Evolutionary conservation across 2,329 filamentous ascomycete genomes (phyloP).

Genomic region (Cryphonectria naterciae): DNA sequence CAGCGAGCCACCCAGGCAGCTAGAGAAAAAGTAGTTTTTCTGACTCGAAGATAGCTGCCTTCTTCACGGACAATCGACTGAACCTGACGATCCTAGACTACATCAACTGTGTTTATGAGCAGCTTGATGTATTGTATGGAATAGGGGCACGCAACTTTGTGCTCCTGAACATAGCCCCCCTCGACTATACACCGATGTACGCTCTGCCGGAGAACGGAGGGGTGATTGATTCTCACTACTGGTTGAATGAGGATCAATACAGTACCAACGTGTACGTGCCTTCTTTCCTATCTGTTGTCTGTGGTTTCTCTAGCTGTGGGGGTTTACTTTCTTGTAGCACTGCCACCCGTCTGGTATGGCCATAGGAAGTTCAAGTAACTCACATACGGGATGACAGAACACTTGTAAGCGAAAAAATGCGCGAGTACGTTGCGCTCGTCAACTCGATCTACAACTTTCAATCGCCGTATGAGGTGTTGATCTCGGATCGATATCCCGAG

Average conservation of each 20-base stretch:
- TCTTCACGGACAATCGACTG: constrained; percentile 58
- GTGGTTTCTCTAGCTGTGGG: too few relatives aligned
- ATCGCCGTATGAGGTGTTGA: constrained; percentile 49
- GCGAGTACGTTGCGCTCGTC: constrained; percentile 51
- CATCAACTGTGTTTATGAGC: constrained; percentile 56
- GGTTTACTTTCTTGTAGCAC: too few relatives aligned
- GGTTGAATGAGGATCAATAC: constrained; percentile 44
- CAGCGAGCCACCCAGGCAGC: too few relatives aligned
- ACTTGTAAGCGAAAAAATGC: constrained; percentile 53
- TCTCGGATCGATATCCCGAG: constrained; percentile 49
- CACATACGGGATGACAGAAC: constrained; percentile 37
- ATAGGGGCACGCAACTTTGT: constrained; percentile 61
- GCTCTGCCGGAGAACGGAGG: constrained; percentile 50
- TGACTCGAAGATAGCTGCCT: constrained; percentile 40
- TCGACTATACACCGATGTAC: constrained; percentile 59
- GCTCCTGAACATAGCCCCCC: constrained; percentile 57
- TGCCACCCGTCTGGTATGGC: not conserved
- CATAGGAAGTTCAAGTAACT: not conserved
- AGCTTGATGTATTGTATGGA: constrained; percentile 52
- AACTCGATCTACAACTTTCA: constrained; percentile 57
- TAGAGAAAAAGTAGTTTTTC: not conserved
- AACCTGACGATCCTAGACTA: constrained; percentile 53
- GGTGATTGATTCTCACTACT: constrained; percentile 48
- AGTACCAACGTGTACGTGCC: constrained; percentile 43
- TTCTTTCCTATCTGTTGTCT: not conserved